phyloP scores from a whole-genome alignment of 495 filamentous ascomycete genomes.

The Tuber microsphaerosporum region DNA sequence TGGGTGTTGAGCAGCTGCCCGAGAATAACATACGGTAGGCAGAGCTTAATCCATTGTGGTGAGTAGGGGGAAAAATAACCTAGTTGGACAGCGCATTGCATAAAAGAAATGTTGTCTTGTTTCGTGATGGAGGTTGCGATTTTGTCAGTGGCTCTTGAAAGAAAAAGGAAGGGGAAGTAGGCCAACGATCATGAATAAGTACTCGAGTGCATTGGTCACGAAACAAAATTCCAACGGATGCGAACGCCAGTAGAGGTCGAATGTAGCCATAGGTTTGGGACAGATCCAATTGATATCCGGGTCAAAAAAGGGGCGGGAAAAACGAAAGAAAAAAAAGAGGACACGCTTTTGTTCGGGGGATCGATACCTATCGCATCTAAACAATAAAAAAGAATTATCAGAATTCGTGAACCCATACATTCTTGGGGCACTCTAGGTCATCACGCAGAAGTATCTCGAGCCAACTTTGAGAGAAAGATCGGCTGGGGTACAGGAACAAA shows the following conservation, averaged over 20 bases:
- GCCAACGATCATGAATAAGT: constrained; percentile 7
- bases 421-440: constrained; percentile 15
- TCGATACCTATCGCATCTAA: constrained; percentile 31
- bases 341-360: constrained; percentile 28
- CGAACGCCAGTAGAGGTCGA: constrained; percentile 24
- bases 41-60: neutral
- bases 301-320: constrained; percentile 17
- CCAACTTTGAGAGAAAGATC: constrained; percentile 19
- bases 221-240: constrained; percentile 20
- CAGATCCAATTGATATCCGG: constrained; percentile 24
- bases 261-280: constrained; percentile 23
- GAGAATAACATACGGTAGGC: neutral
- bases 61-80: neutral
- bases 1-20: neutral
- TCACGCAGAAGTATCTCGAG: constrained; percentile 15
- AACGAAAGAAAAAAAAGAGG: constrained; percentile 14
- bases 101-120: neutral
- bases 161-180: constrained; percentile 24
- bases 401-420: constrained; percentile 29
- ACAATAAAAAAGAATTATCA: constrained; percentile 36
- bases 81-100: neutral
- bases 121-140: constrained; percentile 12
- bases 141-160: constrained; percentile 29
- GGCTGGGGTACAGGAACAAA: constrained; percentile 7
- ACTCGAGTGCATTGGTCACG: constrained; percentile 21